Evolutionary conservation across 495 filamentous ascomycete species (phyloP).

Genomic region (Penicillium coffeae): DNA sequence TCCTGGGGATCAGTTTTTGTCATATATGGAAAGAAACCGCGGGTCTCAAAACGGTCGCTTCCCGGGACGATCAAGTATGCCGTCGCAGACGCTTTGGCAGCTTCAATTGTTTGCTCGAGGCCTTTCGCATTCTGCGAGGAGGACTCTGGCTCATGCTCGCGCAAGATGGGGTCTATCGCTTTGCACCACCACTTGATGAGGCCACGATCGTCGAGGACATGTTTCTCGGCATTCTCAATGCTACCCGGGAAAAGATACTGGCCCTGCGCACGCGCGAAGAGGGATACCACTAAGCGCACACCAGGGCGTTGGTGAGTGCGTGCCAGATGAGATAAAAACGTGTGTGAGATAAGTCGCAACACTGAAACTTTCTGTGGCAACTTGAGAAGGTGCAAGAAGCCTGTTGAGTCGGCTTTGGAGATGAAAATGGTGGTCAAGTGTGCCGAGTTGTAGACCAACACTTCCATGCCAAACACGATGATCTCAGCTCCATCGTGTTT

Average conservation of each 20-base stretch:
- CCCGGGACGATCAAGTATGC: slow-evolving; percentile 88
- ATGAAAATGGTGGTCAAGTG: slow-evolving; percentile 85
- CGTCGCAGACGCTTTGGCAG: slow-evolving; percentile 38
- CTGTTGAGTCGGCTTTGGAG: slow-evolving; percentile 95
- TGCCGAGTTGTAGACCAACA: slow-evolving; percentile 64
- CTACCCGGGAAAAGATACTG: slow-evolving; percentile 96
- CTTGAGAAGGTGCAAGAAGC: slow-evolving; percentile 67
- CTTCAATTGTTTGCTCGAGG: slow-evolving; percentile 42
- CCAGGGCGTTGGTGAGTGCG: slow-evolving; percentile 59
- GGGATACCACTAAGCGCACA: slow-evolving; percentile 74
- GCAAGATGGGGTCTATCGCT: slow-evolving; percentile 70
- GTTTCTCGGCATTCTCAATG: slow-evolving; percentile 77
- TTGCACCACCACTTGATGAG: slow-evolving; percentile 95
- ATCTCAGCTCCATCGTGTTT: slow-evolving; percentile 37
- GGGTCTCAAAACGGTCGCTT: slow-evolving; percentile 70
- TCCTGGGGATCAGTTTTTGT: slow-evolving; percentile 37
- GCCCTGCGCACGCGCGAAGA: slow-evolving; percentile 88
- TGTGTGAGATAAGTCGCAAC: slow-evolving; percentile 63
- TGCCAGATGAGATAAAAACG: slow-evolving; percentile 73
- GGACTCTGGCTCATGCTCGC: slow-evolving; percentile 44
- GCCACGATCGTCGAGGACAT: slow-evolving; percentile 87
- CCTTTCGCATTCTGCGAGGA: slow-evolving; percentile 28
- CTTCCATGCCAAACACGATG: slow-evolving; percentile 65
- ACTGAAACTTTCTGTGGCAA: slow-evolving; percentile 64
- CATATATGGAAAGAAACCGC: slow-evolving; percentile 52